Evolutionary conservation across 225 moss, liverwort and hornwort genomes (phyloP).

Genomic region (Pseudisothecium myosuroides): DNA sequence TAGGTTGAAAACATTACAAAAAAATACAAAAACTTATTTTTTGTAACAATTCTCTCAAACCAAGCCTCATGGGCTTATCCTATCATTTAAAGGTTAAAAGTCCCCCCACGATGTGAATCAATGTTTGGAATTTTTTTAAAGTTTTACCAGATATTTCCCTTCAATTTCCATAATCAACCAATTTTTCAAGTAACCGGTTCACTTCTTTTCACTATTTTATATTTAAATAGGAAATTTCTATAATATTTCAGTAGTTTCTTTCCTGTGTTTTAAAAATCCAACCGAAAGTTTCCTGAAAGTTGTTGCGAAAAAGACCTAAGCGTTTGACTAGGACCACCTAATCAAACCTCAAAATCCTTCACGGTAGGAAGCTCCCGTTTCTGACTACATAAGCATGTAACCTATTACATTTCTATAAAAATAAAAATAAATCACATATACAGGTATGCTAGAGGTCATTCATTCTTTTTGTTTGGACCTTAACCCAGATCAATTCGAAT

Average conservation of each 20-base stretch:
- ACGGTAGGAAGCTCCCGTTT: neutral
- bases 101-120: rapidly evolving
- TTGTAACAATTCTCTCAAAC: too few relatives aligned
- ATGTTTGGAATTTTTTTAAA: rapidly evolving
- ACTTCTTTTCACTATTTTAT: neutral
- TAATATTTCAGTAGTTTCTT: neutral
- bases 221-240: neutral
- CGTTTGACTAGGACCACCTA: neutral
- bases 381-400: too few relatives aligned
- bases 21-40: too few relatives aligned
- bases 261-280: too few relatives aligned
- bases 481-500: neutral
- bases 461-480: neutral
- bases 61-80: too few relatives aligned
- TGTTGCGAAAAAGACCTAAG: neutral
- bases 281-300: too few relatives aligned
- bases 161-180: rapidly evolving
- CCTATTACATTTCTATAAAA: neutral
- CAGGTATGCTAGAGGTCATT: neutral
- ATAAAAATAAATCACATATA: neutral
- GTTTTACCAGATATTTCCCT: neutral
- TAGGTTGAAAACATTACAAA: too few relatives aligned
- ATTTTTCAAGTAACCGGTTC: neutral
- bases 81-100: too few relatives aligned
- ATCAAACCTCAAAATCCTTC: neutral